phyloP scores from a whole-genome alignment of 1,284 basidiomycete species.

The Porodaedalea pini region DNA sequence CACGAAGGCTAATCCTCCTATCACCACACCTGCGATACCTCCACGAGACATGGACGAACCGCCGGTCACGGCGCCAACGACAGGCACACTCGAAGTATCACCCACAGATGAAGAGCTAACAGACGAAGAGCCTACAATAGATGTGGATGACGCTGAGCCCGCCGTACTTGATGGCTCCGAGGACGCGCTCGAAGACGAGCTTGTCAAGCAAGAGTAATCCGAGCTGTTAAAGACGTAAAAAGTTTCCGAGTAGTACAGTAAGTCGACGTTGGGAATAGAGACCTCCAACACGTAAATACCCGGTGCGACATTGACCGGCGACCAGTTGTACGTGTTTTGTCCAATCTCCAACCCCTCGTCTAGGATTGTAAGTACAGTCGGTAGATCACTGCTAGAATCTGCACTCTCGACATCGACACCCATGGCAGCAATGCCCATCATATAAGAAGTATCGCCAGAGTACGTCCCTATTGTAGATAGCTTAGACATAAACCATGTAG shows the following conservation, averaged over 20 bases:
- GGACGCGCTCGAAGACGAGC: background rate
- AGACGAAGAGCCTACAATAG: background rate
- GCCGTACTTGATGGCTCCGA: background rate
- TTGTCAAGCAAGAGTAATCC: conserved; percentile 6
- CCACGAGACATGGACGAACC: conserved; percentile 6
- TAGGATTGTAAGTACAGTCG: background rate
- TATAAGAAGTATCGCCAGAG: background rate
- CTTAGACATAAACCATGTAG: background rate
- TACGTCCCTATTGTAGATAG: background rate
- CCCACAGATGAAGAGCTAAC: background rate
- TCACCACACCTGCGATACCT: conserved; percentile 17
- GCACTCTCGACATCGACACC: background rate
- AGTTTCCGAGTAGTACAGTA: background rate
- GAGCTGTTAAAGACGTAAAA: conserved; percentile 11
- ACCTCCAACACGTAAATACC: conserved; percentile 8
- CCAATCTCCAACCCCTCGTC: background rate
- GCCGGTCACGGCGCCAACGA: conserved; percentile 10
- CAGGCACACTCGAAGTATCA: conserved; percentile 4
- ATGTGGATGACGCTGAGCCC: background rate
- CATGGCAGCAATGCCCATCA: background rate
- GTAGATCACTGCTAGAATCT: background rate
- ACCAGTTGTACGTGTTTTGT: conserved; percentile 12
- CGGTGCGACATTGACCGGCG: background rate
- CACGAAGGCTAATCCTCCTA: conserved; percentile 13
- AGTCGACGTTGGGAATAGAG: background rate